Percentiles rank a stretch among this genome's conserved stretches.
Evolutionary conservation across 805 yeast species (phyloP).

Genomic region (Barnettozyma botsteinii): DNA sequence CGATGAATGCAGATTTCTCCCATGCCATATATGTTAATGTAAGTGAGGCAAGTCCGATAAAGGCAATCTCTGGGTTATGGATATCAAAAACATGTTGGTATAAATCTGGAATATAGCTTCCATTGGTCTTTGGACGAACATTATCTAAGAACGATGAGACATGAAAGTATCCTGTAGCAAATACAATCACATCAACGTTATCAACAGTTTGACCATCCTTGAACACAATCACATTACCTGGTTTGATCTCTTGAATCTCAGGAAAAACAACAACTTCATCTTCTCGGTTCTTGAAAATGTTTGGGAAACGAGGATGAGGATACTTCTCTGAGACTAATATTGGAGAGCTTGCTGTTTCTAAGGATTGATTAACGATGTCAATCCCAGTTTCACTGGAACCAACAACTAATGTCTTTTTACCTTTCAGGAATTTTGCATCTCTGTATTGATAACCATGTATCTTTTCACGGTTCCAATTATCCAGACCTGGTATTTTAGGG

Average conservation of each 20-base stretch:
- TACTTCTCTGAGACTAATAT: conserved; percentile 5
- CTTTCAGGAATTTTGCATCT: conserved; percentile 14
- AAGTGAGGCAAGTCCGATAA: conserved; percentile 29
- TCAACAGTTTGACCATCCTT: conserved; percentile 36
- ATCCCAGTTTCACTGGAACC: conserved; percentile 66
- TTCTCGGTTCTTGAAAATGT: conserved; percentile 32
- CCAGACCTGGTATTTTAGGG: conserved; percentile 43
- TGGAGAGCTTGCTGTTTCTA: neutral
- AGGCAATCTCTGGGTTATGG: conserved; percentile 27
- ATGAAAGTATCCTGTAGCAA: conserved; percentile 63
- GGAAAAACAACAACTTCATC: conserved; percentile 17
- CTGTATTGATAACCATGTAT: conserved; percentile 24
- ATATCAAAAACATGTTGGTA: conserved; percentile 28
- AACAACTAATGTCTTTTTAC: conserved; percentile 42
- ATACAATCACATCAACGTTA: conserved; percentile 47
- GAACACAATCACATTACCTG: conserved; percentile 28
- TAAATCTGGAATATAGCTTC: conserved; percentile 22
- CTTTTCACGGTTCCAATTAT: conserved; percentile 25
- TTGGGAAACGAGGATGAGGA: conserved; percentile 2
- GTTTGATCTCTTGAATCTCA: conserved; percentile 25
- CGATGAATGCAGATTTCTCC: conserved; percentile 30
- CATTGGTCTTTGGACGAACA: conserved; percentile 18
- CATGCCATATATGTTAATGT: conserved; percentile 30
- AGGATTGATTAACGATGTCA: conserved; percentile 34
- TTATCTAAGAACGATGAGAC: conserved; percentile 45